Evolutionary conservation across 1,284 basidiomycete species (phyloP).

Genomic region (Malassezia japonica): DNA sequence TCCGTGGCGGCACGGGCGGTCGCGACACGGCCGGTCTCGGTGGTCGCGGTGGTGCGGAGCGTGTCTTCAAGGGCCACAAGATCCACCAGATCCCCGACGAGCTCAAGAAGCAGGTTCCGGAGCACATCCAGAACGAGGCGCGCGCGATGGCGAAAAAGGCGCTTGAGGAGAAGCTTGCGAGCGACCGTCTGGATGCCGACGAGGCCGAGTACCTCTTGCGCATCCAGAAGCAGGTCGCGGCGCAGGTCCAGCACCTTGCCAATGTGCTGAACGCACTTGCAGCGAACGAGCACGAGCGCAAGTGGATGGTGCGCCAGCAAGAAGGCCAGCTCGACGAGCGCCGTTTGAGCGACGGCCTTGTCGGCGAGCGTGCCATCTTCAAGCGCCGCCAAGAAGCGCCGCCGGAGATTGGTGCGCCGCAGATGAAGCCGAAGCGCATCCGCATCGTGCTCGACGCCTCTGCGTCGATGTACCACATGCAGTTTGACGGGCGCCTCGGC

Average conservation of each 20-base stretch:
- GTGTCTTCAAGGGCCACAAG: slow-evolving; percentile 42
- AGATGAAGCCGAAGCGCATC: slow-evolving; percentile 49
- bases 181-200: slow-evolving; percentile 44
- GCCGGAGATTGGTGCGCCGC: slow-evolving; percentile 43
- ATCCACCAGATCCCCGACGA: slow-evolving; percentile 45
- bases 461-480: slow-evolving; percentile 45
- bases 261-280: slow-evolving; percentile 45
- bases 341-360: slow-evolving; percentile 46
- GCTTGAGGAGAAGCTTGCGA: slow-evolving; percentile 41
- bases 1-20: slow-evolving; percentile 49
- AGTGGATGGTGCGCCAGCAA: slow-evolving; percentile 48
- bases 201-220: slow-evolving; percentile 42
- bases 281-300: slow-evolving; percentile 48
- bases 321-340: slow-evolving; percentile 50
- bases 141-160: slow-evolving; percentile 48
- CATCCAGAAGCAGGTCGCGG: slow-evolving; percentile 36
- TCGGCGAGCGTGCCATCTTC: slow-evolving; percentile 48
- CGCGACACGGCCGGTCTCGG: slow-evolving; percentile 48
- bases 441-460: slow-evolving; percentile 47
- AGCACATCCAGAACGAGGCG: slow-evolving; percentile 46
- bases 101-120: slow-evolving; percentile 47
- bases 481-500: slow-evolving; percentile 42
- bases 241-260: slow-evolving; percentile 36
- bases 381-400: slow-evolving; percentile 42
- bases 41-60: slow-evolving; percentile 42